Base-by-base conservation (phyloP, 1,284 basidiomycete species). In the Hymenochaete sp. region DNA sequence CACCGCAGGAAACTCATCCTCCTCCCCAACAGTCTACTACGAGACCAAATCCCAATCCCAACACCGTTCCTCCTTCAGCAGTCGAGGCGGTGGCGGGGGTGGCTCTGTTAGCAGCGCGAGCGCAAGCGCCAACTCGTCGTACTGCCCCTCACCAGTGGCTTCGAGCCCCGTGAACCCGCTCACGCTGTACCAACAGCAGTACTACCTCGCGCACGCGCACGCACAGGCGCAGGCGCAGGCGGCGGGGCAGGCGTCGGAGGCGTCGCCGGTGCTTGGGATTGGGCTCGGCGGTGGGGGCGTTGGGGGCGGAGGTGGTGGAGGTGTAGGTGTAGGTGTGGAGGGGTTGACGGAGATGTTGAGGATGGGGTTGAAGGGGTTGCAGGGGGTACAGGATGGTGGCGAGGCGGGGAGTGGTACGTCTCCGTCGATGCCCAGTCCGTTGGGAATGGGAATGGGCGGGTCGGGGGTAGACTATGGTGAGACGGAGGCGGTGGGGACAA, bases 141-240 rank as follows among this genome's bases (percentile, higher is more conserved):
- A 9, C 4, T 41, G 28, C 24, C 19, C 45, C 3, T 14, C 42
- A 29, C 32, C 45, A 16, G 36, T 38, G 10, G 22, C 41, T 25
- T 10, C 31, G n/a, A 22, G 35, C 16, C 41, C 45, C n/a, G 24
- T 51, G 4, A 51, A 47, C 37, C 38, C 44, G 22, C 29, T 47
- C 16, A 22, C 44, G 10, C 26, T 50, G 44, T 50, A 50, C 38
- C 48, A 50, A 32, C 44, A 45, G 21, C 48, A 50, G 32, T 43
- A 36, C 36, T 42, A 50, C 19, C 28, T 46, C 29, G 39, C 44
- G 10, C 44, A 47, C 18, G 38, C 39, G 18, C 44, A 46, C 21
- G 39, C 36, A n/a, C 45, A 50, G n/a, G 45, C 45, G 24, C 45
- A 47, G 25, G 40, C 32, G 9, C 45, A 42, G n/a, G 45, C 45